Evolutionary conservation across 305 asterid genomes (phyloP).

Genomic region (Solanum chacoense): DNA sequence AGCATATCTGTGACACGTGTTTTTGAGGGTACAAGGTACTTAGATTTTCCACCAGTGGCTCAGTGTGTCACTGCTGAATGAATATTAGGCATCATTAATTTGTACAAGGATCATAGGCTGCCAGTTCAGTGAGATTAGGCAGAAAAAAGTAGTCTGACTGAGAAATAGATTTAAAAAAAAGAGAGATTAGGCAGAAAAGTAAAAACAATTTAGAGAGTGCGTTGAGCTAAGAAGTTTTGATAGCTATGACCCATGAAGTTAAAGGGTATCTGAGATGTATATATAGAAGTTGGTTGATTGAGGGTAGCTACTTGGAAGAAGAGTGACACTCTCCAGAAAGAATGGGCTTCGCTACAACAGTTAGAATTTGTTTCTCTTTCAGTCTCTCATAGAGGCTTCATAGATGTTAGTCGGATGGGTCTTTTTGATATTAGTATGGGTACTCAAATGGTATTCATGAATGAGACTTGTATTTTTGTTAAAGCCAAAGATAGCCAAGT

Average conservation of each 20-base stretch:
- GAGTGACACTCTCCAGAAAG: background rate
- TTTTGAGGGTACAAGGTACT: background rate
- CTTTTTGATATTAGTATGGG: background rate
- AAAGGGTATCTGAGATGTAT: background rate
- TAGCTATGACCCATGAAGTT: background rate
- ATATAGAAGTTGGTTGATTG: background rate
- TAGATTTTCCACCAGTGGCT: background rate
- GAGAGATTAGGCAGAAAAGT: background rate
- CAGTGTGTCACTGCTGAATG: background rate
- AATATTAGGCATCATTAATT: background rate
- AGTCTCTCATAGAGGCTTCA: background rate
- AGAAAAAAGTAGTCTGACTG: background rate
- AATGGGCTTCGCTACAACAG: background rate
- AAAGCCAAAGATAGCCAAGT: background rate
- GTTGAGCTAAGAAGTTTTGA: background rate
- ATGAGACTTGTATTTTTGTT: background rate
- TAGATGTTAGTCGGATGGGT: background rate
- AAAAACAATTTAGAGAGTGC: background rate
- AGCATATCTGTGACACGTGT: background rate
- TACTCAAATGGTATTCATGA: background rate
- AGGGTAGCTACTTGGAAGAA: background rate
- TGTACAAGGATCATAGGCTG: background rate
- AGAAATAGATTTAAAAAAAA: background rate
- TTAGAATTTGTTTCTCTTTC: background rate
- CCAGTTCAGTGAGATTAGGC: background rate